Percentiles rank a stretch among this genome's conserved stretches.
Conservation (phyloP, 805 yeast species). For the Pichia insulana region DNA sequence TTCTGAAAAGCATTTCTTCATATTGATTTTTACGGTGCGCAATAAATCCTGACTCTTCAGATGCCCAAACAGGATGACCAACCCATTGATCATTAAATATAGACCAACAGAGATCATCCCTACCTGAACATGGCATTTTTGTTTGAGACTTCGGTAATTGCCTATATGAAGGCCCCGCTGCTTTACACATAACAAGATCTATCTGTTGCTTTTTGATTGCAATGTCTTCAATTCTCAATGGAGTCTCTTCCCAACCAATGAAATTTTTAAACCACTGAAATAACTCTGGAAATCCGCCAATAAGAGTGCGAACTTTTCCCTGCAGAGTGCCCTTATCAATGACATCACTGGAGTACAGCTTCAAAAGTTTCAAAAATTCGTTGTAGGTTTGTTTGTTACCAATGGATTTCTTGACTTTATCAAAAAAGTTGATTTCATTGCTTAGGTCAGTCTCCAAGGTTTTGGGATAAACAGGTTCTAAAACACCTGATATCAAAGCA, state of each 20-base stretch:
- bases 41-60: slow-evolving; percentile 96
- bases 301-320: slow-evolving; percentile 73
- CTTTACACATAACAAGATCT: slow-evolving; percentile 83
- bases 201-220: slow-evolving; percentile 82
- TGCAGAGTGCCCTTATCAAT: slow-evolving; percentile 77
- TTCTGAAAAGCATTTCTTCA: slow-evolving; percentile 89
- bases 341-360: slow-evolving; percentile 82
- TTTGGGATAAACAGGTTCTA: slow-evolving; percentile 67
- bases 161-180: slow-evolving; percentile 93
- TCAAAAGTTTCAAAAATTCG: slow-evolving; percentile 83
- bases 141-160: slow-evolving; percentile 89
- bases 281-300: slow-evolving; percentile 74
- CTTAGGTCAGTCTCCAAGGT: slow-evolving; percentile 51
- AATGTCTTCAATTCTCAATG: slow-evolving; percentile 82
- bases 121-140: slow-evolving; percentile 94
- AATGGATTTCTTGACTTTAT: slow-evolving; percentile 79
- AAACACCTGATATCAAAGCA: slow-evolving; percentile 73
- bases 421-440: slow-evolving; percentile 87
- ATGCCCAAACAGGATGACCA: slow-evolving; percentile 99
- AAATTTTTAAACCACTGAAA: slow-evolving; percentile 87
- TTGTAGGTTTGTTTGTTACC: slow-evolving; percentile 85
- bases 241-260: slow-evolving; percentile 81
- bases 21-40: slow-evolving; percentile 98
- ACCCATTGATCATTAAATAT: slow-evolving; percentile 98
- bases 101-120: slow-evolving; percentile 99